Percentiles rank a stretch among this genome's conserved stretches.
Evolutionary conservation across 2,329 filamentous ascomycete species (phyloP).

Genomic region (Cytospora leucostoma): DNA sequence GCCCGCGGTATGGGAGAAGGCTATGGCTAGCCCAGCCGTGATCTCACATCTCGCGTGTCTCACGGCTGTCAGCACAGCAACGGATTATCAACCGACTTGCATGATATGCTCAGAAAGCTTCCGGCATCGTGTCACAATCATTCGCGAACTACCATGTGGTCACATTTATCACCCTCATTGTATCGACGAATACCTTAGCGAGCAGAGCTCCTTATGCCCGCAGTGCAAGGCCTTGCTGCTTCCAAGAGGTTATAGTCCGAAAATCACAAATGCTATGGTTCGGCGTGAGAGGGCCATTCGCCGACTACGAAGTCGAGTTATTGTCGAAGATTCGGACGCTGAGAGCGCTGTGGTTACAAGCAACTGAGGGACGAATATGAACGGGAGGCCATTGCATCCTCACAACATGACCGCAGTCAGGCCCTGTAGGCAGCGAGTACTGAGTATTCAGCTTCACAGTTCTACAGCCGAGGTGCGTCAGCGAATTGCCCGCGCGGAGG

Average conservation of each 20-base stretch:
- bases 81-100: conserved; percentile 76
- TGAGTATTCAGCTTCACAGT: conserved; percentile 23
- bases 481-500: conserved; percentile 35
- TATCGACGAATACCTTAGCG: conserved; percentile 79
- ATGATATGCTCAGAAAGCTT: conserved; percentile 90
- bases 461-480: conserved; percentile 25
- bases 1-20: conserved; percentile 30
- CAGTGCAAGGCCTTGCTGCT: conserved; percentile 85
- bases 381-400: conserved; percentile 30
- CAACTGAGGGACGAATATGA: conserved; percentile 31
- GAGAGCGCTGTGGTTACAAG: conserved; percentile 28
- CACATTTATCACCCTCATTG: conserved; percentile 95
- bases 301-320: conserved; percentile 56
- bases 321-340: conserved; percentile 43
- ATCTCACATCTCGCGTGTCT: conserved; percentile 27
- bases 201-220: conserved; percentile 84
- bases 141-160: conserved; percentile 83
- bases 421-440: conserved; percentile 12
- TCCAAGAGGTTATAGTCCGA: conserved; percentile 65
- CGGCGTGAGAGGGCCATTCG: conserved; percentile 73
- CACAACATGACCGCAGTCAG: conserved; percentile 30
- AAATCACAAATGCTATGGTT: conserved; percentile 84
- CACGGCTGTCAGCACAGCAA: conserved; percentile 43
- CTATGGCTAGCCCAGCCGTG: conserved; percentile 30
- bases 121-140: conserved; percentile 65